Evolutionary conservation across 495 filamentous ascomycete species (phyloP), one percentile per base, ranked within the genome.

Genomic region (Pseudevernia furfuracea): DNA sequence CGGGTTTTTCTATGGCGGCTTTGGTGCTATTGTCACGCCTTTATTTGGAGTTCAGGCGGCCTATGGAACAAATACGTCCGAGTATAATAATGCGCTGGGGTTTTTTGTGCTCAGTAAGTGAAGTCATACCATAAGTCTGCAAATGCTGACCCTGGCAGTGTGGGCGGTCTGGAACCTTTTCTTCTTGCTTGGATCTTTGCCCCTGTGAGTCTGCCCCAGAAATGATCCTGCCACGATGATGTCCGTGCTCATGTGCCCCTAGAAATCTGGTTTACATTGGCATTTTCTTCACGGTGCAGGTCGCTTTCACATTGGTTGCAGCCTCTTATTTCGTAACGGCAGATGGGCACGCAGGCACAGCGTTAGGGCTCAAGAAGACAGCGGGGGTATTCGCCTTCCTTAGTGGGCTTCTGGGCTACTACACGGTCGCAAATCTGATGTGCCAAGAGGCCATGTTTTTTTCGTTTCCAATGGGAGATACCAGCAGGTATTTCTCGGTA

Each of bases 121-220:
- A 43, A 12, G 28, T 43, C 17, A 28, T 28, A 5, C 23, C 46
- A 23, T 12, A 23, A 23, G 25, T 19, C 21, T 30, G 21, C 21
- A 12, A 32, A 8, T 34, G 34, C 55, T 68, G 37, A 60, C 15
- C 36, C 25, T 37, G 7, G 70, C 71, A 56, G 66, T 80, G 57
- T 81, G 79, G 79, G 76, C 78, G 7, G 76, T 80, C 0, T 79
- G 79, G 61, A 78, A 79, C 25, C 69, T 79, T 28, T 77, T 77
- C 23, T 80, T 81, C 65, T 68, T 80, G 9, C 69, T 81, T 14
- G 78, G 74, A 4, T 80, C 77, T 6, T 65, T 80, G 10, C 75
- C 79, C 9, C 62, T 70, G 67, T 67, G 44, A 66, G 64, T 53
- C 59, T 53, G 28, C 32, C 32, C 30, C 28, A 3, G 15, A 34